Evolutionary conservation across 768 basidiomycete genomes (phyloP), one percentile per base, ranked within the genome.

Genomic region (Lyophyllum atratum): DNA sequence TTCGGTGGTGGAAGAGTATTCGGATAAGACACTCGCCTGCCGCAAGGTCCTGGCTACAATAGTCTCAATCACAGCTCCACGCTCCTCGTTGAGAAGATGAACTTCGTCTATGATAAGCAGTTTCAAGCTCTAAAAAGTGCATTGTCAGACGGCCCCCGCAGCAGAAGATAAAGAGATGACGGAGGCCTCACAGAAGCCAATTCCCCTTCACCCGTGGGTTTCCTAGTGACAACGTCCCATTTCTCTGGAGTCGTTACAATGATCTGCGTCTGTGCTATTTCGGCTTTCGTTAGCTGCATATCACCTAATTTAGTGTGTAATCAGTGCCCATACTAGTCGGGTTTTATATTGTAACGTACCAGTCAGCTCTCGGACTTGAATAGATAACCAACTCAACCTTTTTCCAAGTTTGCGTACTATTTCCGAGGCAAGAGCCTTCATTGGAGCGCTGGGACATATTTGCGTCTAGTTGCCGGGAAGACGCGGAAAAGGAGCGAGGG

Each of bases 241-340:
- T 99, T 99, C 70, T 99, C 97, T 0, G 97, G 97, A 1, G 97
- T 99, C 2, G 97, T 99, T 7, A 99, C 95, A 56, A 99, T 98
- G 44, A 99, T 89, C 68, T 98, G 96, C 10, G 97, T 98, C 71
- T 90, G 86, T 1, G 90, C 89, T 58, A 99, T 95, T 74, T 98
- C 96, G 34, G 86, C 81, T 70, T 91, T 90, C 15, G 97, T 93
- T 70, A 99, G 74, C 70, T 98, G 97, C 95, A 98, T 98, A 66
- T 99, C 97, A 72, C 96, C 82, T 82, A 29, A 37, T 34, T 34
- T 21, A 19, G 78, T 76, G n/a, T 39, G 47, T 48, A 33, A 52
- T 17, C 19, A 33, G n/a, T 44, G 24, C 45, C 21, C 31, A 12
- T 9, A 52, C 26, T 24, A 14, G 37, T 0, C 8, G 29, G 26